Evolutionary conservation across 805 yeast genomes (phyloP).

Genomic region (Ogataea haglerorum): DNA sequence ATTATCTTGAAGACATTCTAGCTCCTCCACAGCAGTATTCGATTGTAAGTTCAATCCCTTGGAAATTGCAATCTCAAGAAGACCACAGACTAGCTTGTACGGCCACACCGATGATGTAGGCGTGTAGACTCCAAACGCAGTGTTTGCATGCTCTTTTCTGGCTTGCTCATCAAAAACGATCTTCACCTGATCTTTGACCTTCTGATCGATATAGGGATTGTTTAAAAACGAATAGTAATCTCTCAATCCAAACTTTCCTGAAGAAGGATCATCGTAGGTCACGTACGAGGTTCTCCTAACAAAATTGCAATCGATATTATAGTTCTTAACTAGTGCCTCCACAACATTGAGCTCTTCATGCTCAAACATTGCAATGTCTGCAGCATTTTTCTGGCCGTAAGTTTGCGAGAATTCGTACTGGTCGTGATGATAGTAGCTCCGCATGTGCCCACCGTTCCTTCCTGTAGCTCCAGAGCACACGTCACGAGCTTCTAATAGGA

Average conservation of each 20-base stretch:
- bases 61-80: constrained; percentile 32
- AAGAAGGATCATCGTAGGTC: constrained; percentile 25
- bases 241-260: constrained; percentile 12
- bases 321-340: constrained; percentile 32
- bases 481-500: constrained; percentile 28
- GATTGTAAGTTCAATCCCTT: constrained; percentile 42
- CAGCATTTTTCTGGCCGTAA: constrained; percentile 30
- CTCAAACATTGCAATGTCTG: constrained; percentile 37
- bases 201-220: constrained; percentile 30
- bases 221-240: constrained; percentile 24
- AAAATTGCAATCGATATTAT: constrained; percentile 38
- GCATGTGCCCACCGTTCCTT: constrained; percentile 47
- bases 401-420: constrained; percentile 15
- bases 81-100: constrained; percentile 37
- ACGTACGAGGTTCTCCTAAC: constrained; percentile 35
- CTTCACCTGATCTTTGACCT: constrained; percentile 29
- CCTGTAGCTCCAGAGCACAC: constrained; percentile 42
- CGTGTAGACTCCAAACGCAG: constrained; percentile 32
- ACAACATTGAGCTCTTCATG: constrained; percentile 33
- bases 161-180: constrained; percentile 33
- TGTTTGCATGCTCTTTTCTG: constrained; percentile 25
- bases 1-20: constrained; percentile 25
- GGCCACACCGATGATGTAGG: constrained; percentile 48
- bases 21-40: constrained; percentile 36
- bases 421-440: constrained; percentile 30